These are phyloP conservation scores for Lactarius hengduanensis DNA, from an alignment of 768 basidiomycete species.

Conservation along the genomic window DNA sequence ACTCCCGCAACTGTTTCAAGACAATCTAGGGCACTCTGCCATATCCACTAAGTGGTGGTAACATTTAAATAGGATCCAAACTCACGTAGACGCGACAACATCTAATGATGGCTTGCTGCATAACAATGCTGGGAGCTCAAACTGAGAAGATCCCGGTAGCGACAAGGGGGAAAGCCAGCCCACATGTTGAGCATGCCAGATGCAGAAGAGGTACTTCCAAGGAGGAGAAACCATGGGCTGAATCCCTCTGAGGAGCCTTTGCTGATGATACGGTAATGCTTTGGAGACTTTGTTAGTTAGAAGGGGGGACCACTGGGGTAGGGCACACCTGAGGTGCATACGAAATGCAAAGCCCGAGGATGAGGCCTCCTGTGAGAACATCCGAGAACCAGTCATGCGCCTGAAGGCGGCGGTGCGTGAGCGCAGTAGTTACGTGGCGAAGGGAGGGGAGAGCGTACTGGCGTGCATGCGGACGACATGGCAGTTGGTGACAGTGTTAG, in stretches of 20 bases:
- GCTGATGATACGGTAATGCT: conserved; percentile 81
- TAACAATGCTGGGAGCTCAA: conserved; percentile 57
- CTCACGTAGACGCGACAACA: conserved; percentile 81
- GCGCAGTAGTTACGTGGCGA: conserved; percentile 2
- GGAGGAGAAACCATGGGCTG: conserved; percentile 86
- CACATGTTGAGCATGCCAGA: conserved; percentile 85
- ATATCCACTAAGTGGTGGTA: conserved; percentile 4
- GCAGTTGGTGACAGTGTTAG: neutral
- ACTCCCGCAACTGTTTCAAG: conserved; percentile 80
- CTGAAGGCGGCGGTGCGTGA: conserved; percentile 11
- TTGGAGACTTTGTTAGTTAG: neutral
- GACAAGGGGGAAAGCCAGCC: conserved; percentile 30
- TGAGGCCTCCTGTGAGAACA: conserved; percentile 27
- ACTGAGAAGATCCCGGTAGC: conserved; percentile 15
- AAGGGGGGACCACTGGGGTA: too few relatives aligned
- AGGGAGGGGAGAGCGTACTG: conserved; percentile 7
- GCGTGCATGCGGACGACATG: conserved; percentile 27
- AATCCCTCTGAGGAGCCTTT: conserved; percentile 83
- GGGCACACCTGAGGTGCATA: conserved; percentile 28
- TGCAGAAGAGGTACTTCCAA: conserved; percentile 83
- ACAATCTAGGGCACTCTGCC: conserved; percentile 66
- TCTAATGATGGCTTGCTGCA: conserved; percentile 79
- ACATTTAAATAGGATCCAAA: conserved; percentile 17
- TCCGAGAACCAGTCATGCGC: conserved; percentile 30
- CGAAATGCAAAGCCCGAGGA: conserved; percentile 29